Evolutionary conservation across 768 basidiomycete species (phyloP), one percentile per base, ranked within the genome.

Genomic region (Lentinula raphanica): DNA sequence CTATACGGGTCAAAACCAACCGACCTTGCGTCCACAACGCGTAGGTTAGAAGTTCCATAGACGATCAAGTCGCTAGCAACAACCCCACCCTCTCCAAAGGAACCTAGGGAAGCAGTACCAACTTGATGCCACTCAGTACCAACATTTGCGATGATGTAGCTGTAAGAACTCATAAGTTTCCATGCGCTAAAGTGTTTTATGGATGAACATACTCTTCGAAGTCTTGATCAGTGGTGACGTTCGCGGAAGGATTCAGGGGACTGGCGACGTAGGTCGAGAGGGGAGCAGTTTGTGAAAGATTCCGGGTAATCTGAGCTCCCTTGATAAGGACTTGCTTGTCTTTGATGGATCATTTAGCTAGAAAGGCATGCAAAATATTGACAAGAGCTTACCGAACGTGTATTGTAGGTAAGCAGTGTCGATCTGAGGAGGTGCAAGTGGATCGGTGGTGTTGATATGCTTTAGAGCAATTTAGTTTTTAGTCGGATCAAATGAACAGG

Each of bases 1-100:
- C 12, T 21, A 17, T n/a, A 42, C 19, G n/a, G n/a, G n/a, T n/a
- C n/a, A n/a, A n/a, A n/a, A n/a, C n/a, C n/a, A n/a, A 23, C 42
- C 12, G n/a, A 44, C 42, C 76, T 78, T 17, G 79, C 78, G 64
- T 83, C 82, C 0, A 79, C 78, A 29, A 84, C 79, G 8, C 81
- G 76, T 23, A 84, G 73, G 58, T 80, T 80, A 7, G 70, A 61
- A 5, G 77, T 79, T 56, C 78, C 77, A 61, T 80, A 80, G 7
- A 80, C 74, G 60, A 64, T 74, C 23, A 80, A 66, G 28, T 79
- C 74, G 2, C 76, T 71, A 53, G 79, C 64, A 15, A 81, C 80
- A 15, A 81, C 79, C 57, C 79, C 78, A 73, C 77, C n/a, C 60
- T 59, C 17, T 71, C 67, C 49, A 65, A 67, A 3, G 28, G 58